Conservation (phyloP, 2,329 filamentous ascomycete species). For the Colletotrichum tropicicola region DNA sequence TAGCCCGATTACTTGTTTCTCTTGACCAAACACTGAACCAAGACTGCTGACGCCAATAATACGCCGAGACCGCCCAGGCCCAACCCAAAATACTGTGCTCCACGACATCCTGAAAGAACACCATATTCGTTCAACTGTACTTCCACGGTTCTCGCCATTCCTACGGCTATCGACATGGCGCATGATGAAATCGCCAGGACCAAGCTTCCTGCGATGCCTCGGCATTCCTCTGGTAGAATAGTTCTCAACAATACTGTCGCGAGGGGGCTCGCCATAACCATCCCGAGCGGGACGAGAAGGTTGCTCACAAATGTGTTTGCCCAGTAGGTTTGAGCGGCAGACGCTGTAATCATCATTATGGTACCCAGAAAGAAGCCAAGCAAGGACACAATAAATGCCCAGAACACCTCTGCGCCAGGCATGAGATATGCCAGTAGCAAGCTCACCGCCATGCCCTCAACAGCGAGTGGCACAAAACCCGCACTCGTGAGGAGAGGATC, state of each 20-base stretch:
- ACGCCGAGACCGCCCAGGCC: conserved; percentile 37
- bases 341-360: conserved; percentile 54
- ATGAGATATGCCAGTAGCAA: conserved; percentile 55
- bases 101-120: conserved; percentile 43
- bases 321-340: conserved; percentile 70
- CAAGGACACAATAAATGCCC: conserved; percentile 44
- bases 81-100: conserved; percentile 50
- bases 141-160: conserved; percentile 72
- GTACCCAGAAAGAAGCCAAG: conserved; percentile 51
- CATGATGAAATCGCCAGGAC: conserved; percentile 75
- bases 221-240: conserved; percentile 51
- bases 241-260: conserved; percentile 68
- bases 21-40: not conserved
- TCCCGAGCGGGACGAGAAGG: conserved; percentile 66
- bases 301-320: conserved; percentile 67
- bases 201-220: conserved; percentile 58
- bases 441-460: conserved; percentile 47
- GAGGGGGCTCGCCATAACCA: conserved; percentile 73
- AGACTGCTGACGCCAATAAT: not conserved
- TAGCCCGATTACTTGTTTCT: not conserved
- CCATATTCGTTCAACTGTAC: conserved; percentile 40
- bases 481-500: conserved; percentile 53
- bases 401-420: conserved; percentile 34
- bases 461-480: conserved; percentile 52
- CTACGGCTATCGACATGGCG: conserved; percentile 70